phyloP scores from a whole-genome alignment of 2,329 filamentous ascomycete species.

The Claviceps arundinis region DNA sequence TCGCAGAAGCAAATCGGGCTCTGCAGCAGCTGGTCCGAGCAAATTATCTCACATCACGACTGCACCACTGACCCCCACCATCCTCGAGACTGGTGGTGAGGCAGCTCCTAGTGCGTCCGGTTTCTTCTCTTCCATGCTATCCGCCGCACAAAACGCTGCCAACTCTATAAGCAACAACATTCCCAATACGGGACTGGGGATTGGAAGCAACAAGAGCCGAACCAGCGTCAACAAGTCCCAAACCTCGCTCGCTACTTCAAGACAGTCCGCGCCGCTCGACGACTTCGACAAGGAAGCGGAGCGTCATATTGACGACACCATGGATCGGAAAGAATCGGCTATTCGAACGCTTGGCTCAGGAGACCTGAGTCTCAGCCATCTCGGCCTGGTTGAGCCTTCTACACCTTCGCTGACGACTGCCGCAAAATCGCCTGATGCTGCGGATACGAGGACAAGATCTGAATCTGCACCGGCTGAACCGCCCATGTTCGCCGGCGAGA shows the following conservation, averaged over 20 bases:
- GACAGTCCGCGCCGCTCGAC: slow-evolving; percentile 28
- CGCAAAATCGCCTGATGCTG: slow-evolving; percentile 37
- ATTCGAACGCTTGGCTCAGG: slow-evolving; percentile 82
- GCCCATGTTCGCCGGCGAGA: slow-evolving; percentile 13
- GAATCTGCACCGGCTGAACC: slow-evolving; percentile 45
- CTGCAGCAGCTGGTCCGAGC: slow-evolving; percentile 53
- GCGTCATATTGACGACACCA: slow-evolving; percentile 17
- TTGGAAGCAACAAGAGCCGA: slow-evolving; percentile 29
- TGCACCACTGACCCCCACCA: slow-evolving; percentile 63
- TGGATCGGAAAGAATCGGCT: slow-evolving; percentile 55
- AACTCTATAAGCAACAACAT: slow-evolving; percentile 63
- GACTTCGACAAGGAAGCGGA: slow-evolving; percentile 20
- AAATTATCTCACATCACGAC: slow-evolving; percentile 70
- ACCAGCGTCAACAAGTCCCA: slow-evolving; percentile 14
- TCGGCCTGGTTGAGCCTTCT: slow-evolving; percentile 59
- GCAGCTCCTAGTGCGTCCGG: slow-evolving; percentile 47
- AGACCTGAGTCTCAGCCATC: slow-evolving; percentile 75
- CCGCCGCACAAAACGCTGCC: slow-evolving; percentile 84
- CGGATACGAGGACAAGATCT: slow-evolving; percentile 36
- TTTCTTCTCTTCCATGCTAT: slow-evolving; percentile 91
- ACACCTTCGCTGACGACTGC: slow-evolving; percentile 39
- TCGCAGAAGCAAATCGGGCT: slow-evolving; percentile 38
- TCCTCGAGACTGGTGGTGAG: slow-evolving; percentile 50
- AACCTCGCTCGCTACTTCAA: slow-evolving; percentile 10
- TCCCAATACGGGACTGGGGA: slow-evolving; percentile 46